Conservation (phyloP, 2,329 filamentous ascomycete species). For the Alternaria consortialis region DNA sequence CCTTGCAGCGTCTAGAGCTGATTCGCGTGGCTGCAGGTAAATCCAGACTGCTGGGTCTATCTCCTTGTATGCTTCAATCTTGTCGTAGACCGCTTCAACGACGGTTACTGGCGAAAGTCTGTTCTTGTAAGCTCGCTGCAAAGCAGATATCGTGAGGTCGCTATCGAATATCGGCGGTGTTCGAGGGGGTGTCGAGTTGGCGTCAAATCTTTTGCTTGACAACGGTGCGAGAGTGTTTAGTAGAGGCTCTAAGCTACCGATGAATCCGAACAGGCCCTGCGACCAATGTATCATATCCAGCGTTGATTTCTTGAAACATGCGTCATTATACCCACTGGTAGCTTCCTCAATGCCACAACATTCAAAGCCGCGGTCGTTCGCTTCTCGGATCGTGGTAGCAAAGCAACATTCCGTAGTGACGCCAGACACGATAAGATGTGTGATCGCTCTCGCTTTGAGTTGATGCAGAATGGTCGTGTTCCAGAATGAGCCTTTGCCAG, state of each 20-base stretch:
- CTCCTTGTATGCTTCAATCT: slow-evolving; percentile 59
- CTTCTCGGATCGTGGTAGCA: slow-evolving; percentile 64
- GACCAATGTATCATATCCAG: slow-evolving; percentile 62
- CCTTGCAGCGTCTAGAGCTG: slow-evolving; percentile 54
- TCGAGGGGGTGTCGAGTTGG: slow-evolving; percentile 41
- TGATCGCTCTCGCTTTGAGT: slow-evolving; percentile 64
- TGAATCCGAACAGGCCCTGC: slow-evolving; percentile 63
- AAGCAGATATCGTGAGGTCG: slow-evolving; percentile 54
- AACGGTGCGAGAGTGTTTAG: slow-evolving; percentile 39
- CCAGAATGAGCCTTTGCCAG: slow-evolving; percentile 68
- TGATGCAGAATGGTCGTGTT: slow-evolving; percentile 63
- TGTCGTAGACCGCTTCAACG: slow-evolving; percentile 56
- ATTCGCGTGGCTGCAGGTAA: slow-evolving; percentile 52
- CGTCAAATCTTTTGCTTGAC: not conserved
- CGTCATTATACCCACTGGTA: slow-evolving; percentile 60
- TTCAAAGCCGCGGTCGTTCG: slow-evolving; percentile 68
- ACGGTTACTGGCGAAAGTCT: slow-evolving; percentile 57
- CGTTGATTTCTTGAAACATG: slow-evolving; percentile 56
- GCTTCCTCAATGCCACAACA: slow-evolving; percentile 60
- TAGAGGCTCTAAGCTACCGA: slow-evolving; percentile 56
- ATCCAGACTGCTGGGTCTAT: slow-evolving; percentile 64
- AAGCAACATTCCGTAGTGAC: slow-evolving; percentile 69
- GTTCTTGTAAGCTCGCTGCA: slow-evolving; percentile 56
- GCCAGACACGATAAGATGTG: slow-evolving; percentile 66
- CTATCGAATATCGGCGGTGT: slow-evolving; percentile 53